phyloP scores from a whole-genome alignment of 495 filamentous ascomycete genomes.

The Xylaria grammica region DNA sequence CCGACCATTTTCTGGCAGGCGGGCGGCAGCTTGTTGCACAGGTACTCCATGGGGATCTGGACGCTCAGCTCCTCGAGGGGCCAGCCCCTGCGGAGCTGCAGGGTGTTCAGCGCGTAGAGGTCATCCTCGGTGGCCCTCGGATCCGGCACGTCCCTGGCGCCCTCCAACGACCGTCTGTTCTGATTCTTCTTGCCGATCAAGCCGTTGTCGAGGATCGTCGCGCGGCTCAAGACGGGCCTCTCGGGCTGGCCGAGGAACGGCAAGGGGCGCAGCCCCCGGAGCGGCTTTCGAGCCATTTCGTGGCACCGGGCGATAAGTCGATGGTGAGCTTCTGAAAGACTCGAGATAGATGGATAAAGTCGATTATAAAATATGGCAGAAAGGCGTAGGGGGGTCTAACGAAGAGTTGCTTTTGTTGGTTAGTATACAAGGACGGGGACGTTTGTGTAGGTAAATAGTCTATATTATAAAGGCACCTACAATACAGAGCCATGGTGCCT shows the following conservation, averaged over 20 bases:
- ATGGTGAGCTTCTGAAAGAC: neutral
- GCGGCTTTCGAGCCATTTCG: neutral
- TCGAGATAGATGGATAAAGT: neutral
- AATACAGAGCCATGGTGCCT: neutral
- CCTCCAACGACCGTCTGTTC: neutral
- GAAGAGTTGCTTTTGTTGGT: neutral
- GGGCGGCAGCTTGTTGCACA: neutral
- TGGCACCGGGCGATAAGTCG: neutral
- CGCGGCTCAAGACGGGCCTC: neutral
- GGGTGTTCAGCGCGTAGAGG: slow-evolving; percentile 7
- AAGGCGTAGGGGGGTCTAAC: neutral
- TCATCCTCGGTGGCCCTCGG: neutral
- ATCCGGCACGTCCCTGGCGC: neutral
- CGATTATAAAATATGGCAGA: neutral
- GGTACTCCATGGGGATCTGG: slow-evolving; percentile 2
- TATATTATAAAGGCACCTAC: neutral
- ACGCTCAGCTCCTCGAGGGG: slow-evolving; percentile 3
- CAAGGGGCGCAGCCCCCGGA: neutral
- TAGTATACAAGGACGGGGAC: too few relatives aligned
- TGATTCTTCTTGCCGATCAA: slow-evolving; percentile 3
- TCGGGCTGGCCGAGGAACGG: neutral
- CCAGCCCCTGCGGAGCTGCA: neutral
- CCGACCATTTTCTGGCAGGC: neutral
- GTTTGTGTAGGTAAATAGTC: neutral
- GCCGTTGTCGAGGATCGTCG: slow-evolving; percentile 7